Base-by-base conservation (phyloP, 176 grass and related monocot genomes). In the Dactylis glomerata region DNA sequence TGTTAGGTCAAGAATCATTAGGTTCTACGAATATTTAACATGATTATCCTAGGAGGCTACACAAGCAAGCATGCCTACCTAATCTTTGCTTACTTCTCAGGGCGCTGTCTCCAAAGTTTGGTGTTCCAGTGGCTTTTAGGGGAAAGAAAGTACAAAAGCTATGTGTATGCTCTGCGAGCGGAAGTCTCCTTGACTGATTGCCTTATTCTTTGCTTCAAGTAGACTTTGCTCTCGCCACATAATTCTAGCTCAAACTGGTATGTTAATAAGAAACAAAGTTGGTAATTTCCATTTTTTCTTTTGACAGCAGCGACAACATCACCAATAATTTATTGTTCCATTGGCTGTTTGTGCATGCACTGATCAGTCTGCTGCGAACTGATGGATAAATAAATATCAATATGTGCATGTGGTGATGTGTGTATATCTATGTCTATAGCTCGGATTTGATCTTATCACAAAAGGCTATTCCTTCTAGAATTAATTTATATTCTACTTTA, bases 31-130 rank as follows among this genome's bases (percentile, higher is more conserved):
- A 42, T 76, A 76, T 81, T 91, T 80, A 44, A 87, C 59, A 89
- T 80, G 67, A 54, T 84, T 84, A 70, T 76, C 76, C 31, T 17
- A 68, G 77, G 45, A 81, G 85, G 70, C 13, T 85, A 66, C 12
- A 65, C 84, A 90, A 56, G 83, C 69, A 55, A 78, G 82, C 77
- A 61, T 80, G 82, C 77, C 82, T 85, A 84, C 92, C 94, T 90
- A 92, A 92, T 78, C 78, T 90, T 83, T 90, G 87, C 89, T 88
- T 90, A 94, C 91, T 91, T 84, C 62, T 79, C 61, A 94, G 89
- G 91, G 89, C 49, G 91, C 89, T 97, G 91, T 94, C 94, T 94
- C 94, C 42, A 40, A 88, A 94, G 85, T 90, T 88, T 65, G 91
- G 88, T 76, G 84, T 81, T 90, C 85, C 72, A 85, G 66, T 85